A percentile compares a stretch with the other conserved stretches of the same genome.
phyloP scores from a whole-genome alignment of 148 eudicot species.

The Vaccinium vitisidaea region DNA sequence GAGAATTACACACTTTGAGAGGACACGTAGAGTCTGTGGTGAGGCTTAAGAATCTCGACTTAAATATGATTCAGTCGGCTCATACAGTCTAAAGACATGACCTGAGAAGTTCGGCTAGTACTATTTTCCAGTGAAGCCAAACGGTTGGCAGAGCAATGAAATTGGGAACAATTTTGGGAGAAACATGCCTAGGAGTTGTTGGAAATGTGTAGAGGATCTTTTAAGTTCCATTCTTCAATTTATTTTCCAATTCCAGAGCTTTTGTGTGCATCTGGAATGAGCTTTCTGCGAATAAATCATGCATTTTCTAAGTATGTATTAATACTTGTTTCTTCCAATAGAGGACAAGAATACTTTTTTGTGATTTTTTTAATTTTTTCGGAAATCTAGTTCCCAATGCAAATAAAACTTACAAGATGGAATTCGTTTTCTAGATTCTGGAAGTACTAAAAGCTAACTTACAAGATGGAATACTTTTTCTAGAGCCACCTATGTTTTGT shows the following conservation, averaged over 20 bases:
- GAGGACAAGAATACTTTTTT: not conserved
- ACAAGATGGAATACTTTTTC: not conserved
- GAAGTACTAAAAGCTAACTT: not conserved
- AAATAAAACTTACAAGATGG: not conserved
- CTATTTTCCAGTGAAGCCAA: not conserved
- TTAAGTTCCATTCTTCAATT: not conserved
- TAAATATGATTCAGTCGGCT: slow-evolving; percentile 53
- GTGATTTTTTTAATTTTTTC: not conserved
- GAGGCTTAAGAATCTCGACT: slow-evolving; percentile 56
- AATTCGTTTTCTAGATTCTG: not conserved
- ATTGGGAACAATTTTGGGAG: not conserved
- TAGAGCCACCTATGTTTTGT: not conserved
- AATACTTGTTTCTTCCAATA: not conserved
- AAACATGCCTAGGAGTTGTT: not conserved
- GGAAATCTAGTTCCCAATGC: not conserved
- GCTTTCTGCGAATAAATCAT: slow-evolving; percentile 8
- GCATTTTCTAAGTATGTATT: not conserved
- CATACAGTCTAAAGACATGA: slow-evolving; percentile 48
- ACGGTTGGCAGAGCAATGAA: not conserved
- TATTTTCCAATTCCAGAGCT: not conserved
- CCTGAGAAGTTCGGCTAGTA: not conserved
- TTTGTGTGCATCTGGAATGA: not conserved
- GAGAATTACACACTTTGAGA: slow-evolving; percentile 53
- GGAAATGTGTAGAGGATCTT: not conserved
- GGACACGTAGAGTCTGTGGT: slow-evolving; percentile 70